Evolutionary conservation across 225 moss, liverwort and hornwort species (phyloP).

Genomic region (Sphagnum contortum): DNA sequence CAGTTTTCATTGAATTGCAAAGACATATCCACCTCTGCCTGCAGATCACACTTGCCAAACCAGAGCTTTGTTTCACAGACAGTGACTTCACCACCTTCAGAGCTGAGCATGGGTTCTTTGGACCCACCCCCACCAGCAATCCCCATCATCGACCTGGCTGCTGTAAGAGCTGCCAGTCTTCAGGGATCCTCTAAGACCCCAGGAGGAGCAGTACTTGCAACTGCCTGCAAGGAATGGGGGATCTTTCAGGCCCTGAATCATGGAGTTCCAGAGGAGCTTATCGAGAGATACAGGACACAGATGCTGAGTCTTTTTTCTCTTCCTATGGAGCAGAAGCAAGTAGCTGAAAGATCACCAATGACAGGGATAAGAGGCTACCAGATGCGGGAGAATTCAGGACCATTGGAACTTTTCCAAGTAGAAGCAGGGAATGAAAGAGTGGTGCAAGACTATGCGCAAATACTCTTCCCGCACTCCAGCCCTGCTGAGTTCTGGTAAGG

Average conservation of each 20-base stretch:
- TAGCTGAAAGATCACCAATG: not conserved
- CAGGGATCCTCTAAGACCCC: not conserved
- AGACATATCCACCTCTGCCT: too few species aligned
- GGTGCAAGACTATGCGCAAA: conserved; percentile 7
- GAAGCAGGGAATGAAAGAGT: conserved; percentile 8
- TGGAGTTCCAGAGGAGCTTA: conserved; percentile 27
- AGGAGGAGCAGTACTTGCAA: not conserved
- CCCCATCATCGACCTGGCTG: conserved; percentile 5
- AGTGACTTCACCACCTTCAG: too few species aligned
- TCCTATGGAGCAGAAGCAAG: conserved; percentile 20
- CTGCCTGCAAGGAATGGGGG: conserved; percentile 40
- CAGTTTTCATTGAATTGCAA: too few species aligned
- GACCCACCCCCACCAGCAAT: not conserved
- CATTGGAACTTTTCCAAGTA: conserved; percentile 30
- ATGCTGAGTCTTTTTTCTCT: conserved; percentile 25
- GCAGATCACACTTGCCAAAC: too few species aligned
- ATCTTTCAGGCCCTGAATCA: conserved; percentile 43
- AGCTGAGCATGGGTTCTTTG: too few species aligned
- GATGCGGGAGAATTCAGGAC: conserved; percentile 26
- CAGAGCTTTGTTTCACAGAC: too few species aligned
- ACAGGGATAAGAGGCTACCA: conserved; percentile 19
- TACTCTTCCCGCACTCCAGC: conserved; percentile 18
- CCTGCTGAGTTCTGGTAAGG: conserved; percentile 12
- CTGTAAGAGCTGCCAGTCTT: not conserved
- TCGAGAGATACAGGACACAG: conserved; percentile 20